Base-by-base conservation (phyloP, 1,284 basidiomycete species). In the Somion occarium region DNA sequence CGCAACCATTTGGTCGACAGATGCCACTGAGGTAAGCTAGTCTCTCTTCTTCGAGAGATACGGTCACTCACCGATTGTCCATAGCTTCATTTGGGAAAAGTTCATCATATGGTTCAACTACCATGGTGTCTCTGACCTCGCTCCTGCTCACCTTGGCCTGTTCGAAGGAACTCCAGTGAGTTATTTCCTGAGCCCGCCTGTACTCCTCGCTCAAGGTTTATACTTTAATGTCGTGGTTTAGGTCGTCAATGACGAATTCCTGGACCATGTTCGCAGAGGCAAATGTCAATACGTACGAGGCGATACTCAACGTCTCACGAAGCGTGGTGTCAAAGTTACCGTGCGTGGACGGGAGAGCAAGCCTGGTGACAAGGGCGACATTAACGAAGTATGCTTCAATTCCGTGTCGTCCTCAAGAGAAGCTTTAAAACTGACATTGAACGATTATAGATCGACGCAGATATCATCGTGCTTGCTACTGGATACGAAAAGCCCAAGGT, bases 381-480 rank as follows among this genome's bases (percentile, higher is more conserved):
- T 66, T 3, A 68, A 69, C 27, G 63, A 70, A 48, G 60, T 62
- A 26, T n/a, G 56, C 51, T 12, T n/a, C n/a, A n/a, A n/a, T n/a
- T 13, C 18, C 42, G 38, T 37, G 15, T 22, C 15, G n/a, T n/a
- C n/a, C 38, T 24, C 34, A 37, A 19, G 19, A 37, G 60, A 63
- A 30, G 49, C 37, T 27, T n/a, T 11, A n/a, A 46, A 5, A 18
- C 18, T 46, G 24, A 20, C 19, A 42, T 18, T 26, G 44, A 27
- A 11, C 7, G 15, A 15, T 25, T 22, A 25, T 37, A 73, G 55
- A 66, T 77, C 50, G 61, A 71, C 1, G 82, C 76, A 0, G 82
- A 84, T 58, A 69, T 83, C 3, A 71, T 85, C 37, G 75, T 85
- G 7, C 64, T 85, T 19, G 83, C 83, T 2, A 82, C 81, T 2